Conservation (phyloP, 768 basidiomycete genomes). For the Tremella yokohamensis region DNA sequence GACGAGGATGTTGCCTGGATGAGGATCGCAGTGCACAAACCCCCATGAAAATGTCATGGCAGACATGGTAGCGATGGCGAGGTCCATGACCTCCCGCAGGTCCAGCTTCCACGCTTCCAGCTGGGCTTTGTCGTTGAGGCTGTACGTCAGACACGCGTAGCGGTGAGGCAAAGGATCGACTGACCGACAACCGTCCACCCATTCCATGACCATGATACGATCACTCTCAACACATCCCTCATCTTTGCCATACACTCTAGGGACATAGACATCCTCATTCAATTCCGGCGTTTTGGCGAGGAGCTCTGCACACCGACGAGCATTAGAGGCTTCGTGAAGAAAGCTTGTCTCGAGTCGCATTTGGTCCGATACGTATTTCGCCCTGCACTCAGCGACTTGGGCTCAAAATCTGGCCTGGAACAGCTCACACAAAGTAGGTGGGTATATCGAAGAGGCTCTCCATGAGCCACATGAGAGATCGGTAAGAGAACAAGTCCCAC, state of each 20-base stretch:
- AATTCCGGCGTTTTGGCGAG: conserved; percentile 70
- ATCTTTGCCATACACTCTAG: conserved; percentile 51
- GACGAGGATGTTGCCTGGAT: conserved; percentile 61
- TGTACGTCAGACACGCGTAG: conserved; percentile 8
- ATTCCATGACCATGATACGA: conserved; percentile 59
- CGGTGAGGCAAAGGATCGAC: conserved; percentile 11
- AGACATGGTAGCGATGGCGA: conserved; percentile 80
- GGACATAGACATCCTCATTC: conserved; percentile 69
- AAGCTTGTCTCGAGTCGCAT: conserved; percentile 82
- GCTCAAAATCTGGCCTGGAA: conserved; percentile 54
- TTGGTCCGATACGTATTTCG: conserved; percentile 63
- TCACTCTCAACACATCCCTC: conserved; percentile 56
- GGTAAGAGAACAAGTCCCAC: conserved; percentile 55
- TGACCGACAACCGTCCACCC: conserved; percentile 49
- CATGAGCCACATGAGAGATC: conserved; percentile 51
- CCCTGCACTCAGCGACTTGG: conserved; percentile 23
- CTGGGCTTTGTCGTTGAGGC: conserved; percentile 51
- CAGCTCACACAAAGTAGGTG: conserved; percentile 39
- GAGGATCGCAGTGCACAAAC: conserved; percentile 68
- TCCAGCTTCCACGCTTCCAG: conserved; percentile 49
- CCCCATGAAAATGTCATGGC: conserved; percentile 90
- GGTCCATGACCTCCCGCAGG: conserved; percentile 64
- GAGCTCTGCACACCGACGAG: conserved; percentile 64
- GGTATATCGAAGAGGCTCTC: conserved; percentile 75
- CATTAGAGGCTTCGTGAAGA: conserved; percentile 71